Base-by-base conservation (phyloP, 2,329 filamentous ascomycete species). In the Berkeleyomyces basicola region DNA sequence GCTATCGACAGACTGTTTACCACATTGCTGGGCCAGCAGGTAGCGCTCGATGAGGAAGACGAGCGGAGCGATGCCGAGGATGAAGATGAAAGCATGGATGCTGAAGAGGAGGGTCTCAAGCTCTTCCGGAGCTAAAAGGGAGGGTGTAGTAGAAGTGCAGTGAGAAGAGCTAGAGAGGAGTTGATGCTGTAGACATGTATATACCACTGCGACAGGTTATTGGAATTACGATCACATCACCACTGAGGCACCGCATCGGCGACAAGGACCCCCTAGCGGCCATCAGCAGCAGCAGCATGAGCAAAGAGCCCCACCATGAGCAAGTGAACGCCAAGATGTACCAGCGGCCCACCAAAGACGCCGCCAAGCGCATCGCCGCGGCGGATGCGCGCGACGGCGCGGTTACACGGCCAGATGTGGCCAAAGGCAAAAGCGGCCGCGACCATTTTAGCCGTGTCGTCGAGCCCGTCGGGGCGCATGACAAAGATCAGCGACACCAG, bases 1-100 rank as follows among this genome's bases (percentile, higher is more conserved):
- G 90, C 91, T 62, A 83, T 90, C 64, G 88, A 93, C 68, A 74
- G 82, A 63, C 83, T 92, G 72, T 91, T 91, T 70, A 84, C 84
- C 11, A 86, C 85, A 36, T 72, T 91, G 66, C 82, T 92, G 66
- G 88, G 88, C 0, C 84, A 86, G 69, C 85, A 83, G 71, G 78
- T 86, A 70, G 76, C 79, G 68, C 74, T 90, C 62, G 78, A 81
- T 55, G 86, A 89, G 69, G 78, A 79, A 1, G 76, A 77, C 61
- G 75, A 71, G 3, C 76, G 75, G 14, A 78, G 79, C 37, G 75
- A 77, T 55, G 79, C 78, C 65, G 78, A 77, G 72, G 76, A 76
- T 57, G 78, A 77, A 61, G 76, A 77, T 69, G 77, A 75, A n/a
- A 74, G 71, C 11, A 75, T 73, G 4, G 77, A 77, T 64, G 75